Evolutionary conservation across 345 rosid genomes (phyloP), one percentile per base, ranked within the genome.

Genomic region (Carallia brachiata): DNA sequence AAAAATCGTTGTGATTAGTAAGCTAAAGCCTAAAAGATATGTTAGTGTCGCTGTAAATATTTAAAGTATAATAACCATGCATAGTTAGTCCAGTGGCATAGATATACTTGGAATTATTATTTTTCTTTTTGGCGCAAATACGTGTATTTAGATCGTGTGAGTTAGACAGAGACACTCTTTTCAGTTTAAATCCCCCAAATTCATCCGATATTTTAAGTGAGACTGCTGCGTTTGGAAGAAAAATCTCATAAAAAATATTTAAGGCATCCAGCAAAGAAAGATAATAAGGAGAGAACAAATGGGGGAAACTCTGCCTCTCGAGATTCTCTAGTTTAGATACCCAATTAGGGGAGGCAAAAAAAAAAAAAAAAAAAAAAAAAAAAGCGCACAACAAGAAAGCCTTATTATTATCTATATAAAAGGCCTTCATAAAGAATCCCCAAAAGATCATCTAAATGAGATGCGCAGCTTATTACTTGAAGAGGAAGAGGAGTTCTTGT

Each of bases 401-500:
- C 44, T 39, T 1, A 23, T 23, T 23, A 23, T 23, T 23, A 7
- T 39, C 44, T 39, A 39, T 39, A 39, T 7, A 9, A 12, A 13
- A 44, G 12, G 5, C 12, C 50, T 12, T 0, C 16, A 44, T 10
- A 36, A 44, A 44, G 50, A 44, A 13, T 13, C 50, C 50, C 50
- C 50, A 44, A 2, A 56, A 61, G 52, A 53, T 71, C 83, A 65
- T 37, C 56, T 39, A 36, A 50, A 4, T 8, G 67, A 55, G 15
- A 39, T 6, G 19, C 79, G 79, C 36, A 56, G 32, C 66, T 50
- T 74, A 13, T 5, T 70, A 23, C 39, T 5, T 18, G 60, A 12
- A 67, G 5, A 40, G 32, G 28, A 19, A 67, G 5, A 40, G 32
- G 28, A 19, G 39, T 61, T 65, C 77, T 81, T 81, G 1, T 71